Evolutionary conservation across 2,329 filamentous ascomycete genomes (phyloP).

Genomic region (Cyanodermella asteris): DNA sequence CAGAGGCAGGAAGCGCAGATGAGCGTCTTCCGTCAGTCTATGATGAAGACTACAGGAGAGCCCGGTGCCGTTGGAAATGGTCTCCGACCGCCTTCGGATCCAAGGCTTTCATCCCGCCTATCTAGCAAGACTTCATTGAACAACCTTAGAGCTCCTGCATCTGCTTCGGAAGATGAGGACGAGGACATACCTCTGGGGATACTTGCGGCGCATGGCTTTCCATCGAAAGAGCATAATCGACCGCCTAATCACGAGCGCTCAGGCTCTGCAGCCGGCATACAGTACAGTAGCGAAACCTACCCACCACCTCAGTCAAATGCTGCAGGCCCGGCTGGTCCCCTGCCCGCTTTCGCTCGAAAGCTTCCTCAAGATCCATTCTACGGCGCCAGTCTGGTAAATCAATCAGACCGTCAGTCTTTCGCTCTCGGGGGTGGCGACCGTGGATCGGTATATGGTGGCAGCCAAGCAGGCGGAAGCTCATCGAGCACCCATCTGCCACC

Average conservation of each 20-base stretch:
- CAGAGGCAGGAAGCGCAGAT: constrained; percentile 80
- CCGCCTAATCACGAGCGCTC: constrained; percentile 46
- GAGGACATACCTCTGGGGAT: constrained; percentile 77
- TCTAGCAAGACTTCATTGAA: constrained; percentile 15
- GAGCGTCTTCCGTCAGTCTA: constrained; percentile 74
- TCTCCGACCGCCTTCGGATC: constrained; percentile 38
- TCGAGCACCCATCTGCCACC: no score
- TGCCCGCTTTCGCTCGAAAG: constrained; percentile 66
- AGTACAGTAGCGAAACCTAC: constrained; percentile 29
- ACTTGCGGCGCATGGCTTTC: constrained; percentile 73
- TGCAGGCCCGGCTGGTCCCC: constrained; percentile 20
- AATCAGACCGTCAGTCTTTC: constrained; percentile 51
- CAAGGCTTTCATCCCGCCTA: constrained; percentile 26
- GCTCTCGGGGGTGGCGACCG: constrained; percentile 30
- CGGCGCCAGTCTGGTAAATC: constrained; percentile 54
- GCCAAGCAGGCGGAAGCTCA: no score
- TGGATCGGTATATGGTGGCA: constrained; percentile 17
- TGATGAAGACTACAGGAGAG: constrained; percentile 89
- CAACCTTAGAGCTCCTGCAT: constrained; percentile 17
- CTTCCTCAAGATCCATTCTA: constrained; percentile 71
- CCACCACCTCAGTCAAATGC: constrained; percentile 35
- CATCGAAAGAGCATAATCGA: constrained; percentile 50
- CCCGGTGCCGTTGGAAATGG: constrained; percentile 32
- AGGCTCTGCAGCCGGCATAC: constrained; percentile 48
- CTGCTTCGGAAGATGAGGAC: constrained; percentile 40